phyloP scores from a whole-genome alignment of 2,329 filamentous ascomycete species.

The Colletotrichum euphorbiae region DNA sequence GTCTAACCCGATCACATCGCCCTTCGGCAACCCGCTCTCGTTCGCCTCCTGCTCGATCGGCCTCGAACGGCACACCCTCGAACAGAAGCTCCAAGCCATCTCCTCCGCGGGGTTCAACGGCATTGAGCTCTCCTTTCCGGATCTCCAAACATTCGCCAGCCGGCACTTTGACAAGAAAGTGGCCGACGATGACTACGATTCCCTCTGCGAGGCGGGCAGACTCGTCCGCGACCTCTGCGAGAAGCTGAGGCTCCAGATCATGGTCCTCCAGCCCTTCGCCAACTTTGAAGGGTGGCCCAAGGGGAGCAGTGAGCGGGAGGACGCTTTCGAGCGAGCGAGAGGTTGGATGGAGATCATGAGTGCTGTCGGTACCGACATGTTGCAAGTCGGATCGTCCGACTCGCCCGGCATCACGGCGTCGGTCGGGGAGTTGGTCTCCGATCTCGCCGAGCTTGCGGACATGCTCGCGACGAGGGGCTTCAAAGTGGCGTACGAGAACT shows the following conservation, averaged over 20 bases:
- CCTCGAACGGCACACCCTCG: slow-evolving; percentile 59
- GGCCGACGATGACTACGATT: slow-evolving; percentile 67
- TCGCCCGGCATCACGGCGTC: slow-evolving; percentile 65
- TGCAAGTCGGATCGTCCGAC: slow-evolving; percentile 77
- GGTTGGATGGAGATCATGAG: slow-evolving; percentile 81
- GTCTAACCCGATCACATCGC: not conserved
- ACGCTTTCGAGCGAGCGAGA: slow-evolving; percentile 70
- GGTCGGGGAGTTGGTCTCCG: slow-evolving; percentile 64
- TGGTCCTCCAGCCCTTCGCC: slow-evolving; percentile 81
- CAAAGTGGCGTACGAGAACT: slow-evolving; percentile 81
- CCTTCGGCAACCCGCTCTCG: slow-evolving; percentile 53
- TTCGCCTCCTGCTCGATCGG: slow-evolving; percentile 68
- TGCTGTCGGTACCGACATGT: slow-evolving; percentile 74
- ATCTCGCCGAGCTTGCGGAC: slow-evolving; percentile 74
- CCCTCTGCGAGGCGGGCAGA: slow-evolving; percentile 65
- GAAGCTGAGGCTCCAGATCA: slow-evolving; percentile 66
- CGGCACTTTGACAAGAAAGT: slow-evolving; percentile 60
- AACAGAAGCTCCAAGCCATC: slow-evolving; percentile 71
- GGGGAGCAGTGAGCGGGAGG: slow-evolving; percentile 66
- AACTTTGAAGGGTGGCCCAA: slow-evolving; percentile 82
- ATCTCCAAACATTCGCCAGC: slow-evolving; percentile 73
- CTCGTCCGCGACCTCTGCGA: slow-evolving; percentile 67
- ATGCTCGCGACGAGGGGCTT: slow-evolving; percentile 67
- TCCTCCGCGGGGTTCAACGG: slow-evolving; percentile 73
- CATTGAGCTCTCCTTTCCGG: slow-evolving; percentile 81